A percentile compares a stretch with the other conserved stretches of the same genome.
phyloP scores from a whole-genome alignment of 2,329 filamentous ascomycete species.

The Diaporthe aspalathi region DNA sequence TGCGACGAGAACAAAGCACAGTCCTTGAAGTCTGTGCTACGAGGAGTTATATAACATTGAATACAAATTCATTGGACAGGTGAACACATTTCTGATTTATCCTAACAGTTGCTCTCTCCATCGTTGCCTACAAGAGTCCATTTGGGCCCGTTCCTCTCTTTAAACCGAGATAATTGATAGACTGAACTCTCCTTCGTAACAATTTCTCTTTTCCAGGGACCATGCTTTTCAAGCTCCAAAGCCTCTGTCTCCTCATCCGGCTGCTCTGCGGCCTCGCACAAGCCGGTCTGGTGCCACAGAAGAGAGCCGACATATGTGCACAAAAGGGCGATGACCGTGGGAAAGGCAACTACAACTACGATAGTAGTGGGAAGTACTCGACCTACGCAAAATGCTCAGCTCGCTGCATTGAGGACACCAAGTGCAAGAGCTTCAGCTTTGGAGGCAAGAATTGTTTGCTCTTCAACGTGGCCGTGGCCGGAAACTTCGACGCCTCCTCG shows the following conservation, averaged over 20 bases:
- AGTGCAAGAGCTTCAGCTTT: constrained; percentile 33
- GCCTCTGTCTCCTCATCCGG: not conserved
- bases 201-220: not conserved
- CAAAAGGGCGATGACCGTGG: constrained; percentile 24
- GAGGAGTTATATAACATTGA: not conserved
- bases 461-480: constrained; percentile 27
- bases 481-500: constrained; percentile 25
- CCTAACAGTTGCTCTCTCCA: not conserved
- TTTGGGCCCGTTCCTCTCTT: not conserved
- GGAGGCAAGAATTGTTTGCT: constrained; percentile 24
- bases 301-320: constrained; percentile 31
- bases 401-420: constrained; percentile 5
- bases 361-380: constrained; percentile 6
- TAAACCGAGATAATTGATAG: not conserved
- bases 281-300: constrained; percentile 23
- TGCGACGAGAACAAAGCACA: not conserved
- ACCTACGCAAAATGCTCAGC: constrained; percentile 27
- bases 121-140: not conserved
- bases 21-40: not conserved
- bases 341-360: constrained; percentile 28
- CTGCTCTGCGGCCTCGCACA: constrained; percentile 4
- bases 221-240: not conserved
- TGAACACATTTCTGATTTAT: rapidly evolving
- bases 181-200: not conserved
- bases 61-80: no score